Evolutionary conservation across 1,139 yeast genomes (phyloP).

Genomic region (Zygoascus hellenicus): DNA sequence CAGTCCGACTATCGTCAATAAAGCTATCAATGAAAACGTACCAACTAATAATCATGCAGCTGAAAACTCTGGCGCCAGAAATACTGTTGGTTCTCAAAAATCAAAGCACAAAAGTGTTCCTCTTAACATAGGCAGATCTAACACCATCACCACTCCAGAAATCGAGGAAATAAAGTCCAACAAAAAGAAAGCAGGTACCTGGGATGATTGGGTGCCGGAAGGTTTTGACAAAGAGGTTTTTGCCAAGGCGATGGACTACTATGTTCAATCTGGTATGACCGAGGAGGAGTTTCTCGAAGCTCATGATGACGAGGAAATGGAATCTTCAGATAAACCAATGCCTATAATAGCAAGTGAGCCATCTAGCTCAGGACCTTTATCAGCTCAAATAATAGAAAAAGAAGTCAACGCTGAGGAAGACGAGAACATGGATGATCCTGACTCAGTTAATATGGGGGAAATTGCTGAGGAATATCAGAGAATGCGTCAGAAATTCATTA

Average conservation of each 20-base stretch:
- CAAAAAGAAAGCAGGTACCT: background rate
- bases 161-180: background rate
- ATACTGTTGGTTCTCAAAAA: too few species aligned
- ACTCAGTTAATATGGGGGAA: slow-evolving; percentile 28
- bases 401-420: slow-evolving; percentile 13
- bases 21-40: background rate
- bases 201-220: slow-evolving; percentile 5
- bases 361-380: background rate
- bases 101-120: background rate
- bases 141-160: background rate
- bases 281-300: slow-evolving; percentile 32
- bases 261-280: slow-evolving; percentile 29
- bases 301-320: slow-evolving; percentile 18
- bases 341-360: background rate
- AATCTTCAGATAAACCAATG: slow-evolving; percentile 1
- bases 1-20: too few species aligned
- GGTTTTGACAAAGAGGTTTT: slow-evolving; percentile 18
- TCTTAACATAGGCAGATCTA: slow-evolving; percentile 3
- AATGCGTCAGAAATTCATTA: slow-evolving; percentile 49
- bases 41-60: background rate
- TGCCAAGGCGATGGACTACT: slow-evolving; percentile 26
- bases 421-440: slow-evolving; percentile 19
- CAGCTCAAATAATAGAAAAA: slow-evolving; percentile 19
- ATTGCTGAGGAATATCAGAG: slow-evolving; percentile 52
- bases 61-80: too few species aligned